phyloP scores from a whole-genome alignment of 208 protist species.

The Strigomonas galati region DNA sequence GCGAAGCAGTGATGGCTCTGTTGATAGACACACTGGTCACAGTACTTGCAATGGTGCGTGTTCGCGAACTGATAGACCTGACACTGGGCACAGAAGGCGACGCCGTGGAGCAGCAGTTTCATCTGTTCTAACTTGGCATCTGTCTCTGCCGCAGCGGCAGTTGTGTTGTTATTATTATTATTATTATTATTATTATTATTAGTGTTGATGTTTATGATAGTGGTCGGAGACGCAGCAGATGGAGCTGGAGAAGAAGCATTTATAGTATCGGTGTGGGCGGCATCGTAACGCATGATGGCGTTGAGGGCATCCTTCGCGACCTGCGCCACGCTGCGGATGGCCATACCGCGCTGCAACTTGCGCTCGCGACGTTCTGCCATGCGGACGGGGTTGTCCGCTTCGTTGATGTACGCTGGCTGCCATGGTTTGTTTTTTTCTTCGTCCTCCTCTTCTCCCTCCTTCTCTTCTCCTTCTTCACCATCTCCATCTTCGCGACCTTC shows the following conservation, averaged over 20 bases:
- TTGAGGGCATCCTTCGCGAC: slow-evolving; percentile 33
- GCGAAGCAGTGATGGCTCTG: slow-evolving; percentile 83
- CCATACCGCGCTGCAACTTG: slow-evolving; percentile 33
- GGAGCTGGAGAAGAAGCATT: too few species aligned
- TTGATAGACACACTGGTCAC: slow-evolving; percentile 63
- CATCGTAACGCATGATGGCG: slow-evolving; percentile 24
- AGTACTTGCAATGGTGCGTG: slow-evolving; percentile 79
- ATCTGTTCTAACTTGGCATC: slow-evolving; percentile 36
- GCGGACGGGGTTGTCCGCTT: slow-evolving; percentile 18
- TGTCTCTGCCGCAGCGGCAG: neutral
- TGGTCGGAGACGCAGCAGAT: too few species aligned
- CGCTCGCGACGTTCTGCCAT: slow-evolving; percentile 35
- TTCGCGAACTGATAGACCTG: slow-evolving; percentile 65
- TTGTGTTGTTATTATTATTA: too few species aligned
- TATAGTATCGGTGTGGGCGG: slow-evolving; percentile 9
- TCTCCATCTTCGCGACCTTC: neutral
- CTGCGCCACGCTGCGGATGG: slow-evolving; percentile 28
- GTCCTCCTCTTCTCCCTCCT: slow-evolving; percentile 14
- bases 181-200: too few species aligned
- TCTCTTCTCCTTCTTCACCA: too few species aligned
- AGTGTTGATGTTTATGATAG: too few species aligned
- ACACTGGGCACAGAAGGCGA: slow-evolving; percentile 55
- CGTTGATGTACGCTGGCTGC: slow-evolving; percentile 30
- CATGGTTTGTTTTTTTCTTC: slow-evolving; percentile 13
- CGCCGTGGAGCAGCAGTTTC: slow-evolving; percentile 43